Evolutionary conservation across 2,329 filamentous ascomycete species (phyloP).

Genomic region (Purpureocillium takamizusanense): DNA sequence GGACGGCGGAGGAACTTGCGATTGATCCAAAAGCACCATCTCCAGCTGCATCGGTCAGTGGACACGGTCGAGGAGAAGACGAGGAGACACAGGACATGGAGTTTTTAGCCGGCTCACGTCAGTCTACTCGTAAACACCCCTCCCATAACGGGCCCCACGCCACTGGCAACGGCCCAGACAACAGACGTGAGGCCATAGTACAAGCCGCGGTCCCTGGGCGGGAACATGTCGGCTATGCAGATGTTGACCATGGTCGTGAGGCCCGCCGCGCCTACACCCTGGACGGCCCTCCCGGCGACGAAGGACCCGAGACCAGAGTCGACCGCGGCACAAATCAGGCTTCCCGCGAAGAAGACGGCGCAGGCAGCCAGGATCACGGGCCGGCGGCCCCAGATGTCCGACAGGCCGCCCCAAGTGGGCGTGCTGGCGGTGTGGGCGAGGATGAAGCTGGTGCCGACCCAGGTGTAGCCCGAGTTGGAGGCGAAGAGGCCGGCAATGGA

Average conservation of each 20-base stretch:
- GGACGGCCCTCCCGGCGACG: conserved; percentile 31
- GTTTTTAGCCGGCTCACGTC: conserved; percentile 24
- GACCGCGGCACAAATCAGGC: conserved; percentile 37
- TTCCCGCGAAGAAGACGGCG: conserved; percentile 42
- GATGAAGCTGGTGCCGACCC: conserved; percentile 69
- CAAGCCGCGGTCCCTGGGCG: conserved; percentile 18
- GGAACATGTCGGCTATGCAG: conserved; percentile 43
- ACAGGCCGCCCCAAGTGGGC: conserved; percentile 61
- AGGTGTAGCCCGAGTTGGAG: conserved; percentile 60
- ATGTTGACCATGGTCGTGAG: conserved; percentile 44
- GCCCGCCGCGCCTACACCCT: conserved; percentile 43
- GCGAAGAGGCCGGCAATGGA: conserved; percentile 42
- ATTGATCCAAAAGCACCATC: too few relatives aligned
- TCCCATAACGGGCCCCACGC: conserved; percentile 55
- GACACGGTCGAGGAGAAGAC: too few relatives aligned
- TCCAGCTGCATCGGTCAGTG: too few relatives aligned
- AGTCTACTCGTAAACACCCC: conserved; percentile 50
- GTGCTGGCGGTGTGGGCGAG: conserved; percentile 58
- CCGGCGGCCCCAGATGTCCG: conserved; percentile 50
- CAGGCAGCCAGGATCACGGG: conserved; percentile 38
- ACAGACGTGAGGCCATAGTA: conserved; percentile 58
- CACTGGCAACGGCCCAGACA: conserved; percentile 57
- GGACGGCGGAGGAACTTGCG: too few relatives aligned
- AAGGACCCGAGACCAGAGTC: conserved; percentile 29
- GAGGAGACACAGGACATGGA: too few relatives aligned